Evolutionary conservation across 2,329 filamentous ascomycete genomes (phyloP).

Genomic region (Hawksworthiomyces lignivorus): DNA sequence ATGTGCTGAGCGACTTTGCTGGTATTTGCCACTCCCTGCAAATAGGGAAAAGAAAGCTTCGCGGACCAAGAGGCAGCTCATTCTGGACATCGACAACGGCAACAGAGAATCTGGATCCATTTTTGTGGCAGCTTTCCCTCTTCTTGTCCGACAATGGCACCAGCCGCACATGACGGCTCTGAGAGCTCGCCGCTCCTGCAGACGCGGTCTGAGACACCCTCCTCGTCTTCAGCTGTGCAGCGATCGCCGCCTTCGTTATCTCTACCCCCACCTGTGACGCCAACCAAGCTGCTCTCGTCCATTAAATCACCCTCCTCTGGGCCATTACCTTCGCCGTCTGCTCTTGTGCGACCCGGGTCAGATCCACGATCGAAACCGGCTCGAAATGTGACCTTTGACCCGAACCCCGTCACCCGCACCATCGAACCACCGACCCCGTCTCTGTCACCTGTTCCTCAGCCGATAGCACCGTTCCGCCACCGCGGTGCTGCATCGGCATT

Average conservation of each 20-base stretch:
- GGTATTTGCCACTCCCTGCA: too few species aligned
- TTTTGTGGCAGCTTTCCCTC: too few species aligned
- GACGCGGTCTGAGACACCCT: constrained; percentile 13
- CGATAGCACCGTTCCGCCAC: constrained; percentile 20
- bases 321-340: constrained; percentile 10
- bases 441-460: constrained; percentile 16
- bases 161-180: constrained; percentile 4
- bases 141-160: constrained; percentile 10
- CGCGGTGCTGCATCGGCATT: constrained; percentile 19
- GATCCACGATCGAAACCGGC: constrained; percentile 35
- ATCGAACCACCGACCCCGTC: constrained; percentile 36
- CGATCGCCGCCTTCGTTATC: neutral
- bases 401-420: constrained; percentile 56
- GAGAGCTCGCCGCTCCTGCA: constrained; percentile 19
- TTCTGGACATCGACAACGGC: too few species aligned
- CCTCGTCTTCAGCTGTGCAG: neutral
- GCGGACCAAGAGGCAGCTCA: too few species aligned
- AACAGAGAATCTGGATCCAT: too few species aligned
- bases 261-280: neutral
- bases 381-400: constrained; percentile 71
- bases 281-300: neutral
- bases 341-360: constrained; percentile 15
- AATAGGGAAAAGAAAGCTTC: too few species aligned
- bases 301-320: neutral
- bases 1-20: too few species aligned